phyloP scores from a whole-genome alignment of 108 stramenopile genomes.

The Discostella pseudostelligera region DNA sequence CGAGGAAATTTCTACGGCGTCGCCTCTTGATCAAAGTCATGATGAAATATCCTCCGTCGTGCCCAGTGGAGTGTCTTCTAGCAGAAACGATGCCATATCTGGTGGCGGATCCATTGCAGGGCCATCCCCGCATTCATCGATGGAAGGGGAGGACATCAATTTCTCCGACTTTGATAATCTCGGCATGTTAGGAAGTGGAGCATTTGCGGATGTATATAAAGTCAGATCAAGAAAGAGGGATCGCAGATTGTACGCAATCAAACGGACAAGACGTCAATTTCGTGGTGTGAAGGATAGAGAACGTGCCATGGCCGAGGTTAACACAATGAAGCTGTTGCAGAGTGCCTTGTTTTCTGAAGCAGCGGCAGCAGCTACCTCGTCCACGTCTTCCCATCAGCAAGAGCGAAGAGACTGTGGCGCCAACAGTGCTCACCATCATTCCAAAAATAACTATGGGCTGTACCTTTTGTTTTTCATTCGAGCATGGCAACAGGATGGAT shows the following conservation, averaged over 20 bases:
- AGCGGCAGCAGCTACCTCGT: constrained; percentile 5
- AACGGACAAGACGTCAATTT: constrained; percentile 76
- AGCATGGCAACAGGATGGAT: constrained; percentile 85
- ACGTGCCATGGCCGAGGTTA: constrained; percentile 71
- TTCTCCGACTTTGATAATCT: constrained; percentile 66
- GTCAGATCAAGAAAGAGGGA: constrained; percentile 62
- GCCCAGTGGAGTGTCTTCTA: neutral
- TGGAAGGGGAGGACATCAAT: constrained; percentile 9
- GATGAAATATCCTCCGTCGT: constrained; percentile 1
- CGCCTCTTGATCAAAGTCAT: constrained; percentile 1
- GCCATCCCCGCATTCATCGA: neutral
- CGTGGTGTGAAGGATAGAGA: constrained; percentile 81
- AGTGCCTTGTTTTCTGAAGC: constrained; percentile 32
- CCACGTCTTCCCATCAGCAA: constrained; percentile 2
- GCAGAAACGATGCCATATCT: constrained; percentile 7
- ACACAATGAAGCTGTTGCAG: constrained; percentile 80
- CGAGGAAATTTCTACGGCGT: constrained; percentile 16
- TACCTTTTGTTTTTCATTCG: constrained; percentile 80
- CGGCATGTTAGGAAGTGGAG: constrained; percentile 67
- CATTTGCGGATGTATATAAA: constrained; percentile 85
- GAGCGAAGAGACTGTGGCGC: neutral
- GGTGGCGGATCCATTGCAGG: constrained; percentile 1
- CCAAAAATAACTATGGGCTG: constrained; percentile 56
- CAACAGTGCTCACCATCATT: constrained; percentile 6
- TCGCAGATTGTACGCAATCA: constrained; percentile 67